Base-by-base conservation (phyloP, 805 yeast species). In the Starmerella scarabaei region DNA sequence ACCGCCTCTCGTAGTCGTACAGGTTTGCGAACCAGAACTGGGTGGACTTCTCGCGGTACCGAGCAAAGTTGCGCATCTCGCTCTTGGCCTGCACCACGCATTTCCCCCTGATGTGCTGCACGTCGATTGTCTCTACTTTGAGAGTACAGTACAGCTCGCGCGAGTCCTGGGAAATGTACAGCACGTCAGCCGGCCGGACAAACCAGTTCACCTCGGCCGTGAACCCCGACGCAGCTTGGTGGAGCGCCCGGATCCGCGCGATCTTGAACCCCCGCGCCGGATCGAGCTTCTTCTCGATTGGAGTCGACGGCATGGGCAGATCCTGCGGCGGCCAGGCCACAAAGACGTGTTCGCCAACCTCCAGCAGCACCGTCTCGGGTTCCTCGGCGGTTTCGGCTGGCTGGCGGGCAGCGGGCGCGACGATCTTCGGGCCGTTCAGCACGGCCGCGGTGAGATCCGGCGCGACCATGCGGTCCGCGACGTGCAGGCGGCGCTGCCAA, bases 251-350 rank as follows among this genome's bases (percentile, higher is more conserved):
- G 30, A 88, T 68, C 31, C 88, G 66, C 1, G 93, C 97, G 33
- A 91, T 71, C 53, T 84, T 82, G 63, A 80, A 91, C 0, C 97
- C 96, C 52, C 84, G 95, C 2, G 94, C 91, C 0, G 94, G 84
- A 1, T 94, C 94, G 63, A 48, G 27, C 40, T 36, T 21, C 5
- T 23, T 30, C 29, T 34, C 36, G 32, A 30, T 26, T 15, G 19
- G 23, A 18, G 16, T 20, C 5, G 20, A 3, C 3, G 44, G 38
- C 4, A 19, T 35, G 4, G 27, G 23, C 11, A n/a, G 11, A 3
- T 19, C 26, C 28, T 5, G 18, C 26, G 26, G 26, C 9, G 7
- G 7, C 3, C 17, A 17, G 12, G 34, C 35, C 6, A 44, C 42
- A 26, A 30, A 44, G 5, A 44, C 41, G 26, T 26, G 31, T 7